Base-by-base conservation (phyloP, 345 rosid genomes). In the Salix arbutifolia region DNA sequence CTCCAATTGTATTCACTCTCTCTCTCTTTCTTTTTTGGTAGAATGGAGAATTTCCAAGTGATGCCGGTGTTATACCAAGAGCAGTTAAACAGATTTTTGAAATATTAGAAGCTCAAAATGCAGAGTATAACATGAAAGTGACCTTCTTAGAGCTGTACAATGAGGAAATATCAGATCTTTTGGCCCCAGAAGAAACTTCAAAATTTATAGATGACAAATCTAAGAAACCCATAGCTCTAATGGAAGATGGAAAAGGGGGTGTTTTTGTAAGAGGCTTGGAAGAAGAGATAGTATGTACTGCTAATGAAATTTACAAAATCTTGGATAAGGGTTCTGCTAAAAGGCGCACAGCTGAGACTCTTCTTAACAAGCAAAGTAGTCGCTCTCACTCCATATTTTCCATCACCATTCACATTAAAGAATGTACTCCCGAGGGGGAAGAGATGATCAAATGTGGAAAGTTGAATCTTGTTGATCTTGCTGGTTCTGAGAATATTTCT, bases 231-330 rank as follows among this genome's bases (percentile, higher is more conserved):
- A 88, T 96, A 72, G 98, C 97, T 71, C 97, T 96, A 64, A 93
- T 93, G 99, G 99, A 96, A 85, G 99, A 93, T 73, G 98, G 99
- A 70, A 96, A 91, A 83, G 99, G 99, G n/a, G 97, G 97, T 75
- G 99, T 96, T 73, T 90, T 96, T 72, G 97, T 93, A 23, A 84
- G 99, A 77, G 99, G 99, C 58, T 85, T 96, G 86, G 99, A 96
- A 86, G 99, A 96, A 88, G 99, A 96, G 91, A 86, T 96, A 25
- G 99, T 96, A 70, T 83, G 90, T 70, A 87, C 98, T 73, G 99
- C 99, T 8, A 90, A 93, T 74, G 99, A 96, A 80, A 96, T 96
- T 80, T 96, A 96, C 86, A 93, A 93, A 80, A 93, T 96, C 77
- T 84, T 96, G 88, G 99, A 96, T 78, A 96, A 90, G 83, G 99